Evolutionary conservation across 495 filamentous ascomycete species (phyloP).

Genomic region (Hypoxylon rickii): DNA sequence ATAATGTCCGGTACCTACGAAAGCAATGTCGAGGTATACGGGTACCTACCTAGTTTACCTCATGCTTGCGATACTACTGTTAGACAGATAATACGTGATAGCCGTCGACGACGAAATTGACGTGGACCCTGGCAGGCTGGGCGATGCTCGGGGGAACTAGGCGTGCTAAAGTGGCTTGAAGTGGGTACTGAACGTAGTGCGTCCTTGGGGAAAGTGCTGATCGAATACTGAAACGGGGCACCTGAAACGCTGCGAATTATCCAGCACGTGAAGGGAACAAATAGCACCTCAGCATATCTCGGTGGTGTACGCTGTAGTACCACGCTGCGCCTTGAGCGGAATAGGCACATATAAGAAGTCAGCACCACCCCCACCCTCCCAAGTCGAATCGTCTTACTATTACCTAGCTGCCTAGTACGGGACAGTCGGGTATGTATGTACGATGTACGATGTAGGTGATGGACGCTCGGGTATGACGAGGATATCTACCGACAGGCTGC

Average conservation of each 20-base stretch:
- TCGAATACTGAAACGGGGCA: conserved; percentile 16
- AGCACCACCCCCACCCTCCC: conserved; percentile 7
- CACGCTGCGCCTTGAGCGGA: too few relatives aligned
- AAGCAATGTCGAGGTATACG: too few relatives aligned
- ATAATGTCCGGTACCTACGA: too few relatives aligned
- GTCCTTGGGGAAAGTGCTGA: conserved; percentile 18
- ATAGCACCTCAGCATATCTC: too few relatives aligned
- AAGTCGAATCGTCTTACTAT: background rate
- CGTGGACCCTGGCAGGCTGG: conserved; percentile 10
- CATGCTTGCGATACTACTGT: too few relatives aligned
- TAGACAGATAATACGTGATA: too few relatives aligned
- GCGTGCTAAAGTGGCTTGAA: conserved; percentile 1
- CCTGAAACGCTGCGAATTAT: conserved; percentile 30
- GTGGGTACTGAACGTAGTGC: conserved; percentile 21
- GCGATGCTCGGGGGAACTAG: conserved; percentile 21
- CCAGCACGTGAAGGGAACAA: conserved; percentile 16
- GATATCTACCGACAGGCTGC: conserved; percentile 9
- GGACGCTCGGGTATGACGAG: conserved; percentile 3
- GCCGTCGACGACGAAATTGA: conserved; percentile 7
- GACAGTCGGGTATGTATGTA: too few relatives aligned
- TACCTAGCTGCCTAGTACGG: too few relatives aligned
- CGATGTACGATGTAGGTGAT: too few relatives aligned
- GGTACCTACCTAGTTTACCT: too few relatives aligned
- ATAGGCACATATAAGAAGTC: conserved; percentile 19
- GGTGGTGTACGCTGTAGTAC: too few relatives aligned